Conservation (phyloP, 306 rosid genomes). For the Mimosa bimucronata region DNA sequence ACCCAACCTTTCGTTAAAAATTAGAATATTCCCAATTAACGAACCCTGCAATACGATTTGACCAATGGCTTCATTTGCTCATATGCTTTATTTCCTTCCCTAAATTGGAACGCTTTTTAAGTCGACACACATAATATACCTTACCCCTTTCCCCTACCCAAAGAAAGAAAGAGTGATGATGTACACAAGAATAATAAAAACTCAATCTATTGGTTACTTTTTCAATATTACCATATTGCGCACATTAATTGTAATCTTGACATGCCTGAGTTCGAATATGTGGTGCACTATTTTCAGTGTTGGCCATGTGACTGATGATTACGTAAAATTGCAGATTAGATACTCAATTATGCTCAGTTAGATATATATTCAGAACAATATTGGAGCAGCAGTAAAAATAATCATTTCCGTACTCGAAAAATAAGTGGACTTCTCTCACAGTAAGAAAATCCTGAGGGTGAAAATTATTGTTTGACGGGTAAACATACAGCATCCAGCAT, state of each 20-base stretch:
- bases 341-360: background rate
- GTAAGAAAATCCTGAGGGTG: background rate
- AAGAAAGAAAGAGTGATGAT: background rate
- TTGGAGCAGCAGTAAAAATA: background rate
- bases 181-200: no score
- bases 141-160: no score
- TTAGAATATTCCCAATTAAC: background rate
- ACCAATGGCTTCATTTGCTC: background rate
- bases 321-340: slow-evolving; percentile 3
- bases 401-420: background rate
- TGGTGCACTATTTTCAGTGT: background rate
- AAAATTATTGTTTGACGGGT: background rate
- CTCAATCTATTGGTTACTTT: background rate
- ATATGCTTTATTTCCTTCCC: background rate
- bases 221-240: background rate
- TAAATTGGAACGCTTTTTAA: background rate
- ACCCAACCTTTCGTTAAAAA: background rate
- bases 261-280: background rate
- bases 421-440: background rate
- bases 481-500: background rate
- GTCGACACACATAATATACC: background rate
- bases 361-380: background rate
- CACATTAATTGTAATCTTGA: background rate
- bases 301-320: background rate
- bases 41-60: background rate